Base-by-base conservation (phyloP, 2,329 filamentous ascomycete species). In the Alternaria sp. region DNA sequence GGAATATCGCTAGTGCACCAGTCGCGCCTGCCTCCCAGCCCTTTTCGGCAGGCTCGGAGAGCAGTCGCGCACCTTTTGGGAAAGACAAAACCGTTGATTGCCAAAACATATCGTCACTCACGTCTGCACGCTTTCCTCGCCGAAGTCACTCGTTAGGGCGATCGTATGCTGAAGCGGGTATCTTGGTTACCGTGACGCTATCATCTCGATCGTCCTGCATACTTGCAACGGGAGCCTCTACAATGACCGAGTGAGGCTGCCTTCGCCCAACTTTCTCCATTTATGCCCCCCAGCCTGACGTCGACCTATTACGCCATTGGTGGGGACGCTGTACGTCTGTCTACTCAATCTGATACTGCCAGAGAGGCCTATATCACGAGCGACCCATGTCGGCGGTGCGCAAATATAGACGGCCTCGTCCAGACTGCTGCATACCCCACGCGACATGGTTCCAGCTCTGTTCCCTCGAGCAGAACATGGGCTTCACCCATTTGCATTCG, bases 331-430 rank as follows among this genome's bases (percentile, higher is more conserved):
- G 38, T 32, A 27, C 58, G 41, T 28, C 36, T 28, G 34, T 28
- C 36, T 32, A 60, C 66, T 70, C 64, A 68, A 72, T 57, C 54
- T 71, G 69, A 61, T 34, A 65, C 67, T 60, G 59, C 58, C 57
- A 45, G 43, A 48, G 46, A 22, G 14, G 46, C 25, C 49, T 46
- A 43, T 51, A 32, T 44, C 43, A 20, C 46, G 45, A 50, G 20
- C 16, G 27, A 34, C 46, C 54, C 54, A 49, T 50, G 45, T 34
- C 45, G 22, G 30, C 34, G 28, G 28, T 27, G 50, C 50, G n/a
- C 34, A 52, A 52, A 52, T 52, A 52, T 32, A 50, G 46, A 50
- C 50, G 28, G 50, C 50, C 41, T 54, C 30, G 40, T 41, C 40
- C 30, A 32, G 36, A 41, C 52, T 44, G 52, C 52, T 44, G 38